Percentiles rank a stretch among this genome's conserved stretches.
Conservation (phyloP, 2,329 filamentous ascomycete genomes). For the Coniella vitis region DNA sequence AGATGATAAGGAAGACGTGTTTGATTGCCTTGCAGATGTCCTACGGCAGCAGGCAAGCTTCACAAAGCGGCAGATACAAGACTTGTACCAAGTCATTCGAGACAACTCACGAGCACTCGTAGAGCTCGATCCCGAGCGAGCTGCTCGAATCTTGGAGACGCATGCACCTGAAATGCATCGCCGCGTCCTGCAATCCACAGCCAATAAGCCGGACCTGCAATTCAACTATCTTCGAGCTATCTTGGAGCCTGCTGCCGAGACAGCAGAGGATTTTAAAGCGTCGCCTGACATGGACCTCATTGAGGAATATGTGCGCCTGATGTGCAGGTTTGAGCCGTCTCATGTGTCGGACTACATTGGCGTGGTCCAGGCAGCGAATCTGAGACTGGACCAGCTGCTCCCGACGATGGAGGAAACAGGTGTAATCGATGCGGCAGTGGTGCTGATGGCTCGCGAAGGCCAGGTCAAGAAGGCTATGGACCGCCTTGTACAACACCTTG, state of each 20-base stretch:
- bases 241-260: conserved; percentile 53
- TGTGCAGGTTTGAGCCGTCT: conserved; percentile 76
- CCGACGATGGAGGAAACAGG: conserved; percentile 85
- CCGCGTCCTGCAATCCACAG: conserved; percentile 55
- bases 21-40: conserved; percentile 71
- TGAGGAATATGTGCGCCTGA: conserved; percentile 81
- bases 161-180: conserved; percentile 59
- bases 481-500: conserved; percentile 73
- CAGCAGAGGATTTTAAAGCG: conserved; percentile 25
- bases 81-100: conserved; percentile 62
- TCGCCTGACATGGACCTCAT: conserved; percentile 54
- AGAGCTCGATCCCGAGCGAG: conserved; percentile 55
- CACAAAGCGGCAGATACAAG: conserved; percentile 61
- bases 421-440: conserved; percentile 85
- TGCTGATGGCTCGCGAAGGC: conserved; percentile 84
- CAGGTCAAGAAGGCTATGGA: conserved; percentile 77
- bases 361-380: conserved; percentile 65
- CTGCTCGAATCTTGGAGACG: conserved; percentile 58
- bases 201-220: conserved; percentile 56
- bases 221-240: conserved; percentile 72
- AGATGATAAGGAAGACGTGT: conserved; percentile 67
- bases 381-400: conserved; percentile 73
- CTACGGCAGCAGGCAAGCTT: conserved; percentile 59
- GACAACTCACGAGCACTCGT: conserved; percentile 60
- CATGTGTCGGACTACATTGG: conserved; percentile 85